Base-by-base conservation (phyloP, 2,329 filamentous ascomycete genomes). In the Dothideomycetes sp. region DNA sequence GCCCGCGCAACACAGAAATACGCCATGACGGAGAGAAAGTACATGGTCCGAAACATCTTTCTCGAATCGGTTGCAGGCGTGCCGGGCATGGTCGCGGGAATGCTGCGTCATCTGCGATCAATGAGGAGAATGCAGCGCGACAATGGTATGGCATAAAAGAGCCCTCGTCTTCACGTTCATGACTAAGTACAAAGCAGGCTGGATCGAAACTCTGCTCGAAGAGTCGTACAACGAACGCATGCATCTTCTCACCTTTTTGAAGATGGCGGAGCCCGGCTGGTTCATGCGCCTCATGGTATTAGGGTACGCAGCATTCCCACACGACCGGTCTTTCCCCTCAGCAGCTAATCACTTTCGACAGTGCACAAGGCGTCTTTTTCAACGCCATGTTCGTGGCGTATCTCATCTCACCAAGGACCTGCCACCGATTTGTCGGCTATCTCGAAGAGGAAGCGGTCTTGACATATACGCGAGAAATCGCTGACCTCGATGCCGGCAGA, bases 361-460 rank as follows among this genome's bases (percentile, higher is more conserved):
- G 80, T 9, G 88, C 89, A 0, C 89, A 96, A 60, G 91, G 89
- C 30, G 84, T 96, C 51, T 96, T 94, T 70, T 95, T 94, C 74
- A 98, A 98, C 64, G 75, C 78, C 47, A 76, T 96, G 58, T 96
- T 98, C 70, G 44, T 94, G 46, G 73, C 81, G 34, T 96, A 96
- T 63, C 77, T 98, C 24, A 55, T 94, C 44, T 86, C 81, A 1
- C 89, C 91, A 5, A 78, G 80, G 45, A 89, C 85, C 47, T 89
- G 84, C 54, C 91, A 98, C 61, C 81, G 91, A 33, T 96, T 98
- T 60, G 88, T 96, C 38, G 91, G 88, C 2, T 96, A 96, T 52
- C 77, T 98, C 10, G 91, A 98, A 62, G 91, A 98, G 60, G 91
- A 98, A 62, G 91, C 91, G 7, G 89, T 96, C 2, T 75, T 94